Evolutionary conservation across 169 alveolate species (phyloP).

Genomic region (Plasmodium falciparum): DNA sequence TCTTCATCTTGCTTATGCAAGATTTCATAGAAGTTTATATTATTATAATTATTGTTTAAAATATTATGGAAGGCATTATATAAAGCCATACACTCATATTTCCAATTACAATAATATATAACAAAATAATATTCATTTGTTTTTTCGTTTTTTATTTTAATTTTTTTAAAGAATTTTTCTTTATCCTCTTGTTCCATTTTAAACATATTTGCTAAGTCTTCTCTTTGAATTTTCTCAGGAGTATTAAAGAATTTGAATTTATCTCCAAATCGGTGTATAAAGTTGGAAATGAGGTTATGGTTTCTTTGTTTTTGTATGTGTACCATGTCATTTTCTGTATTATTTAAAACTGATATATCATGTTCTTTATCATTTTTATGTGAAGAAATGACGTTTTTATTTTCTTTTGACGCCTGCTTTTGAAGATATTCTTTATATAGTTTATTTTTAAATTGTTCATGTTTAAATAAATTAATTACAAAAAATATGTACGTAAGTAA

Average conservation of each 20-base stretch:
- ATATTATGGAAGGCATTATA: conserved; percentile 67
- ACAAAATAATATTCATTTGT: conserved; percentile 72
- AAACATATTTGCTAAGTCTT: conserved; percentile 72
- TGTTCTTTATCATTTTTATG: not conserved
- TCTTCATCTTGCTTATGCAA: conserved; percentile 16
- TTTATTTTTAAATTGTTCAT: conserved; percentile 71
- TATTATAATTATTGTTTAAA: conserved; percentile 45
- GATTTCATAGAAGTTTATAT: conserved; percentile 46
- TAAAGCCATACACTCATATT: conserved; percentile 74
- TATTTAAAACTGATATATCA: not conserved
- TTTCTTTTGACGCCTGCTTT: conserved; percentile 8
- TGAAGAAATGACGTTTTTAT: not conserved
- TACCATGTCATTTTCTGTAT: too few species aligned
- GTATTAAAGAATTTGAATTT: conserved; percentile 64
- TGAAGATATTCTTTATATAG: conserved; percentile 38
- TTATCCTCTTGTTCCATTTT: conserved; percentile 72
- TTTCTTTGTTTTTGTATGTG: conserved; percentile 18
- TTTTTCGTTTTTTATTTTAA: conserved; percentile 60
- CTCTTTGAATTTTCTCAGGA: conserved; percentile 65
- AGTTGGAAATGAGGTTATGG: conserved; percentile 22
- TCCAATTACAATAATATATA: conserved; percentile 73
- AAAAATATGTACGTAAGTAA: conserved; percentile 37
- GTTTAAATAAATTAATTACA: conserved; percentile 65
- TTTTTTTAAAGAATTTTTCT: conserved; percentile 54
- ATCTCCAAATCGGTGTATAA: conserved; percentile 63